Conservation (phyloP, 345 rosid genomes). For the Linum tenue region DNA sequence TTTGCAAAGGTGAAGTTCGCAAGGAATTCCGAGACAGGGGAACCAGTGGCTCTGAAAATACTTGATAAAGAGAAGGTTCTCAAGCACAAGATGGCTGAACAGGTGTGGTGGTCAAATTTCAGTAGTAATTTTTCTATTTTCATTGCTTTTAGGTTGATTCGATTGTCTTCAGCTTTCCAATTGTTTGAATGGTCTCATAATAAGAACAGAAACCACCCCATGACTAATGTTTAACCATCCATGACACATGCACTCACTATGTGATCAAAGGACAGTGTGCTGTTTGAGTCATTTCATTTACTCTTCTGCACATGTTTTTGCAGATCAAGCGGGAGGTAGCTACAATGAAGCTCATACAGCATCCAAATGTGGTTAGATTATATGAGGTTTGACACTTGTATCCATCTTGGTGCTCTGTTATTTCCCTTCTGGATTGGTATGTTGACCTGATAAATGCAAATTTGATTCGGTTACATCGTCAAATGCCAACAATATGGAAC, state of each 20-base stretch:
- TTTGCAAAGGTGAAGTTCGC: constrained; percentile 98
- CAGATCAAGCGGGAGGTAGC: constrained; percentile 89
- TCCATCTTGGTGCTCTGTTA: background rate
- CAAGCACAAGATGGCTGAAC: constrained; percentile 94
- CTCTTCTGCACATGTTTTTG: constrained; percentile 8
- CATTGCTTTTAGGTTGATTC: too few relatives aligned
- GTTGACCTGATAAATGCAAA: background rate
- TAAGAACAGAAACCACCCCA: too few relatives aligned
- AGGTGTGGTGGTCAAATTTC: constrained; percentile 31
- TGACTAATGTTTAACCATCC: too few relatives aligned
- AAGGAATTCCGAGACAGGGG: constrained; percentile 73
- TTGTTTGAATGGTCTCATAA: too few relatives aligned
- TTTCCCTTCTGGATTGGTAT: background rate
- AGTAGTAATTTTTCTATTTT: too few relatives aligned
- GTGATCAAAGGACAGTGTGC: background rate
- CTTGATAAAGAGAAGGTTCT: constrained; percentile 96
- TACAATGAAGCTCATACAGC: constrained; percentile 89
- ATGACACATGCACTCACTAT: too few relatives aligned
- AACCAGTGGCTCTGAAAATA: constrained; percentile 84
- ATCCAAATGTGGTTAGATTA: constrained; percentile 83
- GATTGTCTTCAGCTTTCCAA: too few relatives aligned
- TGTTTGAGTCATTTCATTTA: constrained; percentile 6
- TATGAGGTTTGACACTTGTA: constrained; percentile 50
- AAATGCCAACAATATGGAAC: background rate
- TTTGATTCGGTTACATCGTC: background rate